Conservation (phyloP, 257 asterid species). For the Przewalskia tangutica region DNA sequence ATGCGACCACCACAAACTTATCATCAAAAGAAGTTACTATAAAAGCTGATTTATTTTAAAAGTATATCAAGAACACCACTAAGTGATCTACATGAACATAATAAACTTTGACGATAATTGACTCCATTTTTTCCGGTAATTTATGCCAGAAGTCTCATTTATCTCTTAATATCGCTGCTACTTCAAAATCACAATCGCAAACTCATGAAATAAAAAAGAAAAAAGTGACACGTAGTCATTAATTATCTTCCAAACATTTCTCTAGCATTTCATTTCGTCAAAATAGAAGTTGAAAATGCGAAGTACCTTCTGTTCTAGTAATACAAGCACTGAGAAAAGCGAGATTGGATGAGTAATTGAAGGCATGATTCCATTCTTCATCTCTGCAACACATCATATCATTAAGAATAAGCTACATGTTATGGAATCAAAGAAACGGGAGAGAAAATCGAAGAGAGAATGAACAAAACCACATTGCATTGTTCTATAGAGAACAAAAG, state of each 20-base stretch:
- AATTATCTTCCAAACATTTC: background rate
- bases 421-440: too few relatives aligned
- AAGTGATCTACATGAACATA: background rate
- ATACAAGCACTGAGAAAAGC: conserved; percentile 10
- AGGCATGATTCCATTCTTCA: conserved; percentile 11
- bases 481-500: too few relatives aligned
- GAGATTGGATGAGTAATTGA: conserved; percentile 1
- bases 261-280: background rate
- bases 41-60: background rate
- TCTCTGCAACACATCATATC: conserved; percentile 8
- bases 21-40: background rate
- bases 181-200: background rate
- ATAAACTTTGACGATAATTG: background rate
- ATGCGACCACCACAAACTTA: background rate
- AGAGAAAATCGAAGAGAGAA: too few relatives aligned
- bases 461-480: too few relatives aligned
- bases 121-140: background rate
- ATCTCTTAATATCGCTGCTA: background rate
- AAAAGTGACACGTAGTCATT: background rate
- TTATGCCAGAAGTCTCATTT: background rate
- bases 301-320: conserved; percentile 9
- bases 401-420: background rate
- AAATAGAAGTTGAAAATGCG: background rate
- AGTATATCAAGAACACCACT: background rate
- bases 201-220: background rate